These are phyloP conservation scores for Austroboletus eburneus DNA, from an alignment of 768 basidiomycete species.

Conservation along the genomic window DNA sequence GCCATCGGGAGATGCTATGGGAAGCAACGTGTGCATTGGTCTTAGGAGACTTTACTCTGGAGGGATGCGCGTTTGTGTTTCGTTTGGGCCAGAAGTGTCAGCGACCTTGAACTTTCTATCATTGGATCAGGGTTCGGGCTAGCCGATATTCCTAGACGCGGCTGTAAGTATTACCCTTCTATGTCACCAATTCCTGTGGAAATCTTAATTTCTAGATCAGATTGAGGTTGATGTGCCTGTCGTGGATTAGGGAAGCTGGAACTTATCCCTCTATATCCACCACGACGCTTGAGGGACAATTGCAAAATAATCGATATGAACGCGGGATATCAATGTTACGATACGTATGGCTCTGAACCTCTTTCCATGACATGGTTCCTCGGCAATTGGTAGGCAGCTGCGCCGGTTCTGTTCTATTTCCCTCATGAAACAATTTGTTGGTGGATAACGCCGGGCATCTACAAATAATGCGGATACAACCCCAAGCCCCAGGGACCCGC, in stretches of 20 bases:
- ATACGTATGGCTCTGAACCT: neutral
- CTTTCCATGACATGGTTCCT: constrained; percentile 1
- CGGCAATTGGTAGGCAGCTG: constrained; percentile 9
- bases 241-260: neutral
- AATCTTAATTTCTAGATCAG: neutral
- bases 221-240: constrained; percentile 17
- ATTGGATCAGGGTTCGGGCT: constrained; percentile 13
- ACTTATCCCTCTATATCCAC: constrained; percentile 7
- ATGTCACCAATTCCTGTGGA: neutral
- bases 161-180: constrained; percentile 11
- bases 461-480: too few relatives aligned
- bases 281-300: constrained; percentile 41
- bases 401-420: constrained; percentile 4
- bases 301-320: constrained; percentile 38
- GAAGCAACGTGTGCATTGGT: neutral
- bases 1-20: neutral
- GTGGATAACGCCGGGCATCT: neutral
- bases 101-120: constrained; percentile 5
- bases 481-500: too few relatives aligned
- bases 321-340: constrained; percentile 24
- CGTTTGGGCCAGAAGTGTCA: neutral
- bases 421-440: constrained; percentile 7
- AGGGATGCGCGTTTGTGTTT: neutral
- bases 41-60: neutral
- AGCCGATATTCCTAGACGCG: constrained; percentile 3